These are phyloP conservation scores for Prototheca stagnorum DNA, from an alignment of 163 green algal species.

Conservation along the genomic window DNA sequence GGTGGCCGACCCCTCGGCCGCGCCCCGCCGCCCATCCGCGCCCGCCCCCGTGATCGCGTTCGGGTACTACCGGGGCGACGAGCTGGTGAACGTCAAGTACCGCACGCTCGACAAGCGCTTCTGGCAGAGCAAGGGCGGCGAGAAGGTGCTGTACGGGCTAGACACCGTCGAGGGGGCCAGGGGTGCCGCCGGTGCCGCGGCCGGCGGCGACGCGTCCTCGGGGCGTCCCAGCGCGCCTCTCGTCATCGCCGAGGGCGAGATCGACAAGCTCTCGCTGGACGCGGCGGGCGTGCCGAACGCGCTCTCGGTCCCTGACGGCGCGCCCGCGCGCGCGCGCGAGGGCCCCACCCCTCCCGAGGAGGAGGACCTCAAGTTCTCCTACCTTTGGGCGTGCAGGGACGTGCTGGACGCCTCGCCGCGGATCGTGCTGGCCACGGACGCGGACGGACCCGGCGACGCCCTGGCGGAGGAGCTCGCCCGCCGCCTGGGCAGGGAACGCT, in stretches of 20 bases:
- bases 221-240: too few relatives aligned
- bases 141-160: constrained; percentile 73
- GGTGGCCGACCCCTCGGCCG: too few relatives aligned
- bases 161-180: constrained; percentile 50
- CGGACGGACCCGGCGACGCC: constrained; percentile 52
- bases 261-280: constrained; percentile 50
- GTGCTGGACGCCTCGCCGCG: constrained; percentile 29
- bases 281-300: constrained; percentile 44
- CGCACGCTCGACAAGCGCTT: constrained; percentile 45
- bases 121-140: constrained; percentile 44
- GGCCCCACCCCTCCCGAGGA: constrained; percentile 14
- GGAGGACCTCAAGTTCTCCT: constrained; percentile 59
- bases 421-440: constrained; percentile 56
- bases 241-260: constrained; percentile 43
- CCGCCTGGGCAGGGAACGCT: constrained; percentile 53
- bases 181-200: too few relatives aligned
- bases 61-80: constrained; percentile 45
- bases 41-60: constrained; percentile 41
- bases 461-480: constrained; percentile 59
- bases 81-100: constrained; percentile 87
- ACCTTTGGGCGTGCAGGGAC: constrained; percentile 54
- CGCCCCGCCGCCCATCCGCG: not conserved
- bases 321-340: constrained; percentile 38
- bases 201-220: too few relatives aligned
- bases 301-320: constrained; percentile 51